Evolutionary conservation across 768 basidiomycete genomes (phyloP).

Genomic region (Calocybe gangraenosa): DNA sequence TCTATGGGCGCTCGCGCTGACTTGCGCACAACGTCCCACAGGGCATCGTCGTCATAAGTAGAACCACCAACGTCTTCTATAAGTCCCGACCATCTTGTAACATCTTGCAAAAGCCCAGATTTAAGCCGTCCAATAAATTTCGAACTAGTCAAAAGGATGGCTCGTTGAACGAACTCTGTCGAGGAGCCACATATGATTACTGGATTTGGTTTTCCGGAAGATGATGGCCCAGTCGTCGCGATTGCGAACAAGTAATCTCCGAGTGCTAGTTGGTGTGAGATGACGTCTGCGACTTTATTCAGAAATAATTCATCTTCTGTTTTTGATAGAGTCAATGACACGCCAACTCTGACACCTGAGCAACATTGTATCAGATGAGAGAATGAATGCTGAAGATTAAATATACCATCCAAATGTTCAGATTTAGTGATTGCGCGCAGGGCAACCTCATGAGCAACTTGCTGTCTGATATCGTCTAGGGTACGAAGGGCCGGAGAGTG

Average conservation of each 20-base stretch:
- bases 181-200: constrained; percentile 59
- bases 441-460: constrained; percentile 56
- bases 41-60: constrained; percentile 56
- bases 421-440: constrained; percentile 49
- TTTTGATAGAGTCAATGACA: constrained; percentile 57
- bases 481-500: constrained; percentile 33
- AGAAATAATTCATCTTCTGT: constrained; percentile 55
- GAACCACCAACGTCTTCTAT: constrained; percentile 52
- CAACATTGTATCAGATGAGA: background rate
- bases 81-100: constrained; percentile 34
- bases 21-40: constrained; percentile 71
- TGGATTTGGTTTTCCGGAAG: constrained; percentile 28
- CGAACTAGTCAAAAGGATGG: constrained; percentile 56
- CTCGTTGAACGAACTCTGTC: constrained; percentile 56
- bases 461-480: constrained; percentile 55
- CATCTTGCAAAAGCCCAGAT: background rate
- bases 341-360: constrained; percentile 44
- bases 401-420: constrained; percentile 44
- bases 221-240: constrained; percentile 39
- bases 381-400: no score
- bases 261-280: constrained; percentile 38
- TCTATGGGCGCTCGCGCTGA: constrained; percentile 55
- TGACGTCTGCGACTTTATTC: constrained; percentile 43
- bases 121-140: constrained; percentile 57
- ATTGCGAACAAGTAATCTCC: constrained; percentile 51